These are phyloP conservation scores for Scleromitrula shiraiana DNA, from an alignment of 2,329 filamentous ascomycete genomes.

Conservation along the genomic window DNA sequence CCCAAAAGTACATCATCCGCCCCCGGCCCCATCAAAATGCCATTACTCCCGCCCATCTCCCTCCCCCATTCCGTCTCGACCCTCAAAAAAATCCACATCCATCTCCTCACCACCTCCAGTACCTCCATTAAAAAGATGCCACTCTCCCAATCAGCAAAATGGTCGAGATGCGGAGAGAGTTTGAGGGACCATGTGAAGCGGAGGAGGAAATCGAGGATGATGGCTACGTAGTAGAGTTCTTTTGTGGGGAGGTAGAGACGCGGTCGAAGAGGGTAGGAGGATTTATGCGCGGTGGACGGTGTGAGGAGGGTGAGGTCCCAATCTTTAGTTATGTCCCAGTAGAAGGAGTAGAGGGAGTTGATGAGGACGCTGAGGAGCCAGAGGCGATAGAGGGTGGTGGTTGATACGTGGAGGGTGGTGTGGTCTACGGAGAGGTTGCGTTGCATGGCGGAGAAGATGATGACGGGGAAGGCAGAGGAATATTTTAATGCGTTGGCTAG, in stretches of 20 bases:
- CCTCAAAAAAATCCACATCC: slow-evolving; percentile 96
- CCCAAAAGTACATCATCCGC: slow-evolving; percentile 68
- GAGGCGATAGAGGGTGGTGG: slow-evolving; percentile 40
- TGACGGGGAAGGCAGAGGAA: slow-evolving; percentile 85
- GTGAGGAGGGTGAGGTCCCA: slow-evolving; percentile 89
- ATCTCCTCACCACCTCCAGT: slow-evolving; percentile 78
- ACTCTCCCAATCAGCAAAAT: slow-evolving; percentile 78
- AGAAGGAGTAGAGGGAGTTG: slow-evolving; percentile 94
- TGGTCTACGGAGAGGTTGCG: slow-evolving; percentile 44
- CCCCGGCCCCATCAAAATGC: slow-evolving; percentile 41
- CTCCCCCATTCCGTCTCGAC: slow-evolving; percentile 89
- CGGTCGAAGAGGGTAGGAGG: slow-evolving; percentile 55
- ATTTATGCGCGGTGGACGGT: slow-evolving; percentile 3
- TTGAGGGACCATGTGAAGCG: slow-evolving; percentile 90
- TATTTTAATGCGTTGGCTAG: slow-evolving; percentile 94
- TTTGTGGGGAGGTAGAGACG: slow-evolving; percentile 65
- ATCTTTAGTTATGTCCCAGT: slow-evolving; percentile 94
- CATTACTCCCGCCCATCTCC: slow-evolving; percentile 29
- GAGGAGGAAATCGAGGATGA: slow-evolving; percentile 69
- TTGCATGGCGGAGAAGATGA: slow-evolving; percentile 70
- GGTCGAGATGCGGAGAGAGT: slow-evolving; percentile 72
- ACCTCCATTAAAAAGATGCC: slow-evolving; percentile 84
- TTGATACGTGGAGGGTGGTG: slow-evolving; percentile 31
- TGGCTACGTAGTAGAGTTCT: slow-evolving; percentile 73
- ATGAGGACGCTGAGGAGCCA: slow-evolving; percentile 69